Percentiles rank a stretch among this genome's conserved stretches.
Conservation (phyloP, 768 basidiomycete species). For the Rhodocollybia butyracea region DNA sequence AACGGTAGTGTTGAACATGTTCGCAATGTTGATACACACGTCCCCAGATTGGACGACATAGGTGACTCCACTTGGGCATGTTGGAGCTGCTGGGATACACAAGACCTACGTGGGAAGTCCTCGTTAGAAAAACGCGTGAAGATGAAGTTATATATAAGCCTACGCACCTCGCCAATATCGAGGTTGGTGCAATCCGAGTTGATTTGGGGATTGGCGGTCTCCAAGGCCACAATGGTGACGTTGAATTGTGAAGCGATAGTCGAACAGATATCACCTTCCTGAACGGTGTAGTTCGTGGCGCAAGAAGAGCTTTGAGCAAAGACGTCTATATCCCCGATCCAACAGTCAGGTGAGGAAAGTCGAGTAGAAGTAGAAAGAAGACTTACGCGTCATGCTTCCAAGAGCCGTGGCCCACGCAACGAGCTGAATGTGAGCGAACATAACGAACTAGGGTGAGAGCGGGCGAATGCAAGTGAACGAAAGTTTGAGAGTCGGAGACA, state of each 20-base stretch:
- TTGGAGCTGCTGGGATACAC: slow-evolving; percentile 1
- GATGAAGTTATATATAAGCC: neutral
- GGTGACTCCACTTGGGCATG: neutral
- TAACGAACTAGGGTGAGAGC: neutral
- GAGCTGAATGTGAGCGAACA: slow-evolving; percentile 2
- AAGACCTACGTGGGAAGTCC: neutral
- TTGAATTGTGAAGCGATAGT: slow-evolving; percentile 1
- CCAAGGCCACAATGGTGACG: neutral
- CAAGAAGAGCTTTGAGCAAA: neutral
- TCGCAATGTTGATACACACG: slow-evolving; percentile 1
- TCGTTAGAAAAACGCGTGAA: neutral
- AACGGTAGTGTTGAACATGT: slow-evolving; percentile 2
- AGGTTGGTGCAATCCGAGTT: slow-evolving; percentile 1
- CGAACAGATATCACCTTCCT: slow-evolving; percentile 1
- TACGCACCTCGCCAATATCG: neutral
- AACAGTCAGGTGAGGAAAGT: neutral
- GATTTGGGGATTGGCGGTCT: neutral
- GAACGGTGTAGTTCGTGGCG: slow-evolving; percentile 2
- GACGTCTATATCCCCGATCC: neutral
- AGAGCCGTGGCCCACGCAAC: neutral
- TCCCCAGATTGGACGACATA: slow-evolving; percentile 3
- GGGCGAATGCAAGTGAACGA: neutral
- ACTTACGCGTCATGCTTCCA: neutral
- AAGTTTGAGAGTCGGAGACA: neutral
- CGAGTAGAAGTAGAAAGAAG: neutral